Evolutionary conservation across 768 basidiomycete species (phyloP).

Genomic region (Sarcomyxa edulis): DNA sequence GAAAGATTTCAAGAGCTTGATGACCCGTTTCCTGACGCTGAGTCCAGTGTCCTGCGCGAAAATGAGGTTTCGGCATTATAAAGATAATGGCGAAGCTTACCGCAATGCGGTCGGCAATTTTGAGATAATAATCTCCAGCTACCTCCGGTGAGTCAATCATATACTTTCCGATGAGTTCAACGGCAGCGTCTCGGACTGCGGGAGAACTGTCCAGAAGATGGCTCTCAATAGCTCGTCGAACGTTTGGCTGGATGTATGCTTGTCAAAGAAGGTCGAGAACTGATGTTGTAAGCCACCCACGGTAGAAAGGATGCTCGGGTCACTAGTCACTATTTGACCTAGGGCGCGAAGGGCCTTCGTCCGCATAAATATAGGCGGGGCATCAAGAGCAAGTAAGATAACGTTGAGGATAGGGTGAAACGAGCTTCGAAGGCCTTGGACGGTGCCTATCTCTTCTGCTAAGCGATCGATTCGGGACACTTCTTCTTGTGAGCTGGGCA

Average conservation of each 20-base stretch:
- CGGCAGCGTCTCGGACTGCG: slow-evolving; percentile 92
- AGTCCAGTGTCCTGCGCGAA: slow-evolving; percentile 81
- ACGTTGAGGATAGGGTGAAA: slow-evolving; percentile 82
- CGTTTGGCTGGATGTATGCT: slow-evolving; percentile 51
- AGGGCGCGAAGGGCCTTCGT: slow-evolving; percentile 91
- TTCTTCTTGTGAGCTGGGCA: slow-evolving; percentile 67
- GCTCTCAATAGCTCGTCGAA: slow-evolving; percentile 82
- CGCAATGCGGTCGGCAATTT: slow-evolving; percentile 86
- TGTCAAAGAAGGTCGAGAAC: background rate
- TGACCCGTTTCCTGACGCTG: slow-evolving; percentile 90
- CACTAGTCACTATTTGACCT: slow-evolving; percentile 85
- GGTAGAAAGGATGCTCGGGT: slow-evolving; percentile 73
- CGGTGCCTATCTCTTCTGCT: slow-evolving; percentile 70
- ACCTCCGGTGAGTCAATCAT: slow-evolving; percentile 86
- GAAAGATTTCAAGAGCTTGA: slow-evolving; percentile 86
- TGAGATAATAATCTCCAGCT: slow-evolving; percentile 84
- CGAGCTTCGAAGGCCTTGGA: slow-evolving; percentile 71
- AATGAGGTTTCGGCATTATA: background rate
- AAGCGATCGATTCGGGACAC: slow-evolving; percentile 60
- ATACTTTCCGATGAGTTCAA: slow-evolving; percentile 97
- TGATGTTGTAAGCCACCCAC: slow-evolving; percentile 35
- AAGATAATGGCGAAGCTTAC: slow-evolving; percentile 37
- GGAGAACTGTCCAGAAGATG: slow-evolving; percentile 90
- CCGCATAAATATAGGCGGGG: slow-evolving; percentile 84
- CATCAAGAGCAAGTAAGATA: slow-evolving; percentile 76